These are phyloP conservation scores for Skeletonema marinoi DNA, from an alignment of 108 stramenopile genomes.

Conservation along the genomic window DNA sequence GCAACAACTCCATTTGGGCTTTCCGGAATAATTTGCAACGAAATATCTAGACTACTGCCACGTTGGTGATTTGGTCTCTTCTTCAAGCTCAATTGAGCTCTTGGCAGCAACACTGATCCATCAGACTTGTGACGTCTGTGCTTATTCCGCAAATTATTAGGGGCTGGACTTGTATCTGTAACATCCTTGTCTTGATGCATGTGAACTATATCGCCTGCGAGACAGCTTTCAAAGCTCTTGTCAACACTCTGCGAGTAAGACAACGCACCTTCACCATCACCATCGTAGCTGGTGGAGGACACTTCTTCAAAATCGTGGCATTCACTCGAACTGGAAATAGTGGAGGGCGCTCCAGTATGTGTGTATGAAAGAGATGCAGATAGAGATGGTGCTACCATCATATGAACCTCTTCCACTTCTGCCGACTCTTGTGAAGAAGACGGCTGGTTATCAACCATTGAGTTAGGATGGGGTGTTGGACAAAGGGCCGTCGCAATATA, in stretches of 20 bases:
- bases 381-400: background rate
- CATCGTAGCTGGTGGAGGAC: background rate
- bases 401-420: background rate
- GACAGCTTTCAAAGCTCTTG: constrained; percentile 1
- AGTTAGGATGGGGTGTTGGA: background rate
- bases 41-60: background rate
- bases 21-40: background rate
- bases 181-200: background rate
- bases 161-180: background rate
- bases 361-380: background rate
- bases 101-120: background rate
- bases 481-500: background rate
- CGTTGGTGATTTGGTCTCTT: background rate
- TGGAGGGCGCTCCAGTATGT: background rate
- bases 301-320: background rate
- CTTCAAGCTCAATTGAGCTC: background rate
- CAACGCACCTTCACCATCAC: background rate
- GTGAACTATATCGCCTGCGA: background rate
- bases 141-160: background rate
- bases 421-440: background rate
- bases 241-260: background rate
- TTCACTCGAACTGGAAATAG: background rate
- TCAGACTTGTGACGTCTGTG: background rate
- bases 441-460: background rate
- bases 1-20: background rate